Base-by-base conservation (phyloP, 1,139 yeast species). In the Lodderomyces pseudojiufengensis region DNA sequence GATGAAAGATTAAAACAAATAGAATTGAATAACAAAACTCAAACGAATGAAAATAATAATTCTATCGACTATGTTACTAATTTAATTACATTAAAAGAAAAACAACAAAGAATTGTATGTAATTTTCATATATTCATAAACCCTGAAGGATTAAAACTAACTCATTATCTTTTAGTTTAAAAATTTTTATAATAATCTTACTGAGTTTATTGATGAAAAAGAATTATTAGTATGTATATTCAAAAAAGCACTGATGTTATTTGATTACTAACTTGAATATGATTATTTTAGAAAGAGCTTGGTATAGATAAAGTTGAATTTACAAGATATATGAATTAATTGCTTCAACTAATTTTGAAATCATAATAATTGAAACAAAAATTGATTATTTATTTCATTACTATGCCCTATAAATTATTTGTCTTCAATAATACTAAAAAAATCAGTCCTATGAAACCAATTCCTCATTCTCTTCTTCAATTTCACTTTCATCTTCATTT, bases 401-500 rank as follows among this genome's bases (percentile, higher is more conserved):
- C n/a, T n/a, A n/a, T n/a, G n/a, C n/a, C n/a, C n/a, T n/a, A n/a
- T n/a, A n/a, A n/a, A n/a, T n/a, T n/a, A n/a, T n/a, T n/a, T n/a
- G n/a, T n/a, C n/a, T n/a, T n/a, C n/a, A n/a, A n/a, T n/a, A n/a
- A n/a, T n/a, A n/a, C n/a, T n/a, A n/a, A n/a, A n/a, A n/a, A n/a
- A n/a, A n/a, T n/a, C n/a, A n/a, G n/a, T n/a, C n/a, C n/a, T n/a
- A n/a, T n/a, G n/a, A n/a, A n/a, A n/a, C n/a, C n/a, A n/a, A n/a
- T n/a, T n/a, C n/a, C n/a, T 36, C 27, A 10, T 31, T 31, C 6
- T 32, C 27, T 13, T 32, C 33, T n/a, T 35, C 40, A 9, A 37
- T 43, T 5, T 37, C 39, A 5, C 31, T 33, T 3, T 38, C 47
- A 15, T 41, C 48, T 16, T 47, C 50, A 2, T 47, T 47, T 5